These are phyloP conservation scores for Henckelia pumila DNA, from an alignment of 257 asterid species.

Conservation along the genomic window DNA sequence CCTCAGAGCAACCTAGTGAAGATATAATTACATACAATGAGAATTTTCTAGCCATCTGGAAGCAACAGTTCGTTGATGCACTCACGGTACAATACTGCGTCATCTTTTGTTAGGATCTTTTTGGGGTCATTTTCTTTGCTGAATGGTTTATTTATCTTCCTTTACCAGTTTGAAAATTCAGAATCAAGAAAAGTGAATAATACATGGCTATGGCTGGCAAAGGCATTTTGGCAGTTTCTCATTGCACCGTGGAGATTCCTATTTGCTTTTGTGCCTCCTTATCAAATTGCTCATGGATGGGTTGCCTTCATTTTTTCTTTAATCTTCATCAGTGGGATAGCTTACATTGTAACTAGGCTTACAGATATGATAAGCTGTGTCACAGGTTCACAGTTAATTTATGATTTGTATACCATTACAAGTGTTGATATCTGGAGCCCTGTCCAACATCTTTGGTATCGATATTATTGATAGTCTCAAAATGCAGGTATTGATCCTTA, in stretches of 20 bases:
- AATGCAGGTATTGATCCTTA: constrained; percentile 71
- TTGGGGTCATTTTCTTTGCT: not conserved
- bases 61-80: constrained; percentile 70
- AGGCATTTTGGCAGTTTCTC: constrained; percentile 55
- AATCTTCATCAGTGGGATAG: constrained; percentile 77
- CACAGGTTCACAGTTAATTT: constrained; percentile 46
- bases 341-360: constrained; percentile 72
- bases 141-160: constrained; percentile 7
- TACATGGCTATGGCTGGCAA: constrained; percentile 38
- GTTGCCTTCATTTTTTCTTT: constrained; percentile 73
- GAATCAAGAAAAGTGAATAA: constrained; percentile 48
- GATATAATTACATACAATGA: constrained; percentile 34
- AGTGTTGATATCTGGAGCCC: not conserved
- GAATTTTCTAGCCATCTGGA: constrained; percentile 54
- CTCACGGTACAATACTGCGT: constrained; percentile 42
- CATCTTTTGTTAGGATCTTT: constrained; percentile 12
- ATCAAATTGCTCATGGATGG: constrained; percentile 95
- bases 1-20: constrained; percentile 32
- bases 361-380: constrained; percentile 87
- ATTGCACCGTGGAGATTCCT: constrained; percentile 80
- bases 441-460: not conserved
- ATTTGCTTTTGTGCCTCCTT: constrained; percentile 86
- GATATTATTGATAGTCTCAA: not conserved
- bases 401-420: not conserved
- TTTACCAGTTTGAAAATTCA: constrained; percentile 57